Conservation (phyloP, 2,329 filamentous ascomycete species). For the Hirsutella rhossiliensis region DNA sequence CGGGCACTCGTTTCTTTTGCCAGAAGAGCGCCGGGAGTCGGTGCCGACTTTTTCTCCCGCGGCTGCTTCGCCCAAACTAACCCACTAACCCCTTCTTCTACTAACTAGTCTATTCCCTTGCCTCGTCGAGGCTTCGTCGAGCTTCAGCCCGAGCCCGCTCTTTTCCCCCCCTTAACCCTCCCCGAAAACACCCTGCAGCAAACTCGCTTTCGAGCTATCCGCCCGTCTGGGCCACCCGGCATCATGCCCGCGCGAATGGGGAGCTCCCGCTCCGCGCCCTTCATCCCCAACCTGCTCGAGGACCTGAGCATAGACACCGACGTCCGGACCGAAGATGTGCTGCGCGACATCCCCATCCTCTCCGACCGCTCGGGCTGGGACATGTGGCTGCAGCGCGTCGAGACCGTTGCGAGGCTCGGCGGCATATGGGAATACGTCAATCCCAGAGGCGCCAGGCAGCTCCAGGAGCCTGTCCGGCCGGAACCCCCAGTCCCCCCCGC, state of each 20-base stretch:
- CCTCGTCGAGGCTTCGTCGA: too few relatives aligned
- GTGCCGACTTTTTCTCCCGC: too few relatives aligned
- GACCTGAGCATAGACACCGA: not conserved
- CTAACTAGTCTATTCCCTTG: too few relatives aligned
- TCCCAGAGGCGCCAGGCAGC: constrained; percentile 1
- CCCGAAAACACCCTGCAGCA: too few relatives aligned
- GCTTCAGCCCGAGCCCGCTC: too few relatives aligned
- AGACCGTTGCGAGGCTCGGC: constrained; percentile 1
- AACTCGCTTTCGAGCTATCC: not conserved
- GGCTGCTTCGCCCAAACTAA: too few relatives aligned
- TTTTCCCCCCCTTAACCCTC: too few relatives aligned
- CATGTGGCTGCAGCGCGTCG: constrained; percentile 4
- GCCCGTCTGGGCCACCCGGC: not conserved
- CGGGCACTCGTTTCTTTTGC: too few relatives aligned
- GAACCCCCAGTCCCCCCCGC: constrained; percentile 1
- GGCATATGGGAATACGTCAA: constrained; percentile 6
- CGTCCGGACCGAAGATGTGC: not conserved
- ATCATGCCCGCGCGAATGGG: not conserved
- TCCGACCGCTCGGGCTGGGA: constrained; percentile 4
- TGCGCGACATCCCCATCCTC: constrained; percentile 3
- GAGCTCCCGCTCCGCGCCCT: not conserved
- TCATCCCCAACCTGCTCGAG: not conserved
- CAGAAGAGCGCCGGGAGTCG: too few relatives aligned
- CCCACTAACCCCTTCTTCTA: too few relatives aligned
- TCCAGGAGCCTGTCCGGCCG: constrained; percentile 1